Conservation (phyloP, 495 filamentous ascomycete genomes). For the Acidomyces sp. region DNA sequence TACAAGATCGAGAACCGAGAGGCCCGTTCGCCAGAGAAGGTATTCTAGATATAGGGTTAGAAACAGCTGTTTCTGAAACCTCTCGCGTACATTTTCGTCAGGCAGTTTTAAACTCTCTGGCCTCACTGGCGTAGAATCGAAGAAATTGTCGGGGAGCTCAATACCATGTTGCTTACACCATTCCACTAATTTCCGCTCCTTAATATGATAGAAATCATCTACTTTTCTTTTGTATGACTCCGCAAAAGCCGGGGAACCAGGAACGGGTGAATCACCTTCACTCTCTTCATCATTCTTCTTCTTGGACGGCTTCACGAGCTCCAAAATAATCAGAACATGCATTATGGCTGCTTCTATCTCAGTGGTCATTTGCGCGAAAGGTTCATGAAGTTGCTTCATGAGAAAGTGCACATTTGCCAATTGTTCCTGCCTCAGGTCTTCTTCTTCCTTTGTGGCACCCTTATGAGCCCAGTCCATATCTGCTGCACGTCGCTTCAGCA, state of each 20-base stretch:
- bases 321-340: slow-evolving; percentile 49
- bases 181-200: slow-evolving; percentile 36
- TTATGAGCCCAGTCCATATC: slow-evolving; percentile 35
- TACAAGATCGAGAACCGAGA: slow-evolving; percentile 51
- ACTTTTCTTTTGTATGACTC: slow-evolving; percentile 44
- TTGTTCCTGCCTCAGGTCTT: slow-evolving; percentile 21
- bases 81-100: slow-evolving; percentile 6
- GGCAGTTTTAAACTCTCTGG: background rate
- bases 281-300: slow-evolving; percentile 44
- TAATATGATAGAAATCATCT: slow-evolving; percentile 43
- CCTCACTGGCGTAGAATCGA: slow-evolving; percentile 24
- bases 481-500: slow-evolving; percentile 54
- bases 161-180: slow-evolving; percentile 47
- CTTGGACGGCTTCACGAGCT: slow-evolving; percentile 42
- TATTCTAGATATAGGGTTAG: slow-evolving; percentile 60
- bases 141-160: slow-evolving; percentile 36
- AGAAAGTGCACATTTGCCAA: slow-evolving; percentile 53
- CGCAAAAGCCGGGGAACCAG: slow-evolving; percentile 53
- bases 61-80: slow-evolving; percentile 50
- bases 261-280: slow-evolving; percentile 36
- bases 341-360: slow-evolving; percentile 58
- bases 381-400: slow-evolving; percentile 62
- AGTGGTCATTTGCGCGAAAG: slow-evolving; percentile 52
- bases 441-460: slow-evolving; percentile 22
- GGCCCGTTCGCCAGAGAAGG: slow-evolving; percentile 49